phyloP scores from a whole-genome alignment of 2,329 filamentous ascomycete species.

The Phaeosphaeriaceae sp. region DNA sequence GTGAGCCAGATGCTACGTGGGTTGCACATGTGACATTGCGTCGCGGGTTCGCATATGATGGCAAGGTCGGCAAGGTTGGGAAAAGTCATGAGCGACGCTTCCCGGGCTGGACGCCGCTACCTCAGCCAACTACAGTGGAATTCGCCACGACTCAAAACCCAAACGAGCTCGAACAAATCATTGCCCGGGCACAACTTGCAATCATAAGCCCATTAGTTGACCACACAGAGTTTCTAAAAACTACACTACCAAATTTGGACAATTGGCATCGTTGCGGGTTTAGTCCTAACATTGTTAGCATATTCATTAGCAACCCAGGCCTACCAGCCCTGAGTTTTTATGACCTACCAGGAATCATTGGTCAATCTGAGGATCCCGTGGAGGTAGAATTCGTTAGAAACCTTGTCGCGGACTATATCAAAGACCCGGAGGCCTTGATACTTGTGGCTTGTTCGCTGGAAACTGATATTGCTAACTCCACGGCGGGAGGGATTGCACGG shows the following conservation, averaged over 20 bases:
- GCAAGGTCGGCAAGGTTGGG: constrained; percentile 39
- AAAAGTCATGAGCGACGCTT: constrained; percentile 54
- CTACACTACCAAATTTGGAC: not conserved
- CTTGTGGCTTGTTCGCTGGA: constrained; percentile 81
- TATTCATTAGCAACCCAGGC: constrained; percentile 75
- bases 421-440: constrained; percentile 73
- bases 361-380: constrained; percentile 62
- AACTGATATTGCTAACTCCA: constrained; percentile 76
- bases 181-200: constrained; percentile 78
- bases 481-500: constrained; percentile 65
- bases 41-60: constrained; percentile 65
- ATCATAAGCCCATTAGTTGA: constrained; percentile 70
- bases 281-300: constrained; percentile 78
- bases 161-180: constrained; percentile 67
- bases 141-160: constrained; percentile 71
- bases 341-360: constrained; percentile 83
- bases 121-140: constrained; percentile 50
- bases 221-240: constrained; percentile 49
- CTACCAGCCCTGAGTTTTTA: constrained; percentile 81
- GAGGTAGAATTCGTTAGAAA: constrained; percentile 72
- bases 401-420: constrained; percentile 73
- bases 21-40: constrained; percentile 71
- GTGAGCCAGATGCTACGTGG: constrained; percentile 59
- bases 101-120: constrained; percentile 66
- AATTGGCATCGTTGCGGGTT: constrained; percentile 66